Conservation (phyloP, 2,329 filamentous ascomycete genomes). For the Arthrobotrys musiformis region DNA sequence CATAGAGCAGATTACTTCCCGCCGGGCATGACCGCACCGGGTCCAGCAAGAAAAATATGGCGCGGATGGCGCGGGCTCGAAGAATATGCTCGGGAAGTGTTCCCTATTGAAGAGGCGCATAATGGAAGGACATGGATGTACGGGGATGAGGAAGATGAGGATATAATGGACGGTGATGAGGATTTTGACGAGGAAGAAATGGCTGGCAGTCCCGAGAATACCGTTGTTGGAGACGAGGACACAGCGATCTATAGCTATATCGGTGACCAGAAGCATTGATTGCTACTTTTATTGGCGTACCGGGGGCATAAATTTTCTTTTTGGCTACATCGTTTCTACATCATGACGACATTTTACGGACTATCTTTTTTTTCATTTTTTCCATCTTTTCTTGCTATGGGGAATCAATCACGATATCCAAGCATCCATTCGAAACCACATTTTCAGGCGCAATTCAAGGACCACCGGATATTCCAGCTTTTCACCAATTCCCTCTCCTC, state of each 20-base stretch:
- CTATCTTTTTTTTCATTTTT: neutral
- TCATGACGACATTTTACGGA: slow-evolving; percentile 42
- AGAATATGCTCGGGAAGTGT: slow-evolving; percentile 94
- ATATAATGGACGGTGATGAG: slow-evolving; percentile 53
- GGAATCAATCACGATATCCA: slow-evolving; percentile 26
- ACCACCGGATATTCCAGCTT: slow-evolving; percentile 26
- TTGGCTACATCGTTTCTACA: slow-evolving; percentile 18
- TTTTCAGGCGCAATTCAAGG: slow-evolving; percentile 53
- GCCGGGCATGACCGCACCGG: slow-evolving; percentile 72
- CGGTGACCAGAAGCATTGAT: slow-evolving; percentile 35
- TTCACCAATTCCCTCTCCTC: slow-evolving; percentile 12
- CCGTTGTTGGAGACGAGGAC: slow-evolving; percentile 50
- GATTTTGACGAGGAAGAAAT: slow-evolving; percentile 48
- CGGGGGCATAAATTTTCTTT: slow-evolving; percentile 21
- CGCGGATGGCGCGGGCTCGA: slow-evolving; percentile 89
- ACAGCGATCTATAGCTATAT: slow-evolving; percentile 39
- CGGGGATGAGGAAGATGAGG: slow-evolving; percentile 66
- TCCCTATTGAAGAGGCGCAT: slow-evolving; percentile 91
- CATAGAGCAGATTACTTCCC: slow-evolving; percentile 61
- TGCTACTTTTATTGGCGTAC: slow-evolving; percentile 45
- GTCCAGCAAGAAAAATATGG: slow-evolving; percentile 84
- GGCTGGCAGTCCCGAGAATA: slow-evolving; percentile 51
- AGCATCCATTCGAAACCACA: slow-evolving; percentile 32
- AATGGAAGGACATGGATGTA: slow-evolving; percentile 96
- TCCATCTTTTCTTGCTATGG: slow-evolving; percentile 6